Base-by-base conservation (phyloP, 2,329 filamentous ascomycete species). In the Coleophoma eucalyptorum region DNA sequence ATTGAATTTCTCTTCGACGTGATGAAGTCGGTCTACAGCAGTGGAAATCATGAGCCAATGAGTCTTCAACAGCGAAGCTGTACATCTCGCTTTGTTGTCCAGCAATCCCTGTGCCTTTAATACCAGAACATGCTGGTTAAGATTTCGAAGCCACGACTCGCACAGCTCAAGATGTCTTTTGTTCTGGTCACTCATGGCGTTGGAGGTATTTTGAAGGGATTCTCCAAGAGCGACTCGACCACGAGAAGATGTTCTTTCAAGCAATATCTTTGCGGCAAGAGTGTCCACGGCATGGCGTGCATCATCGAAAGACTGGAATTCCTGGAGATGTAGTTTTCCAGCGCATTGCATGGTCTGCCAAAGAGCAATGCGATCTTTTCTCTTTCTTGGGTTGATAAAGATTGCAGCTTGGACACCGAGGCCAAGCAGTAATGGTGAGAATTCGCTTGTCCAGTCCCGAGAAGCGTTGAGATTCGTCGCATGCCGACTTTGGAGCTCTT, bases 361-460 rank as follows among this genome's bases (percentile, higher is more conserved):
- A 12, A 60, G 55, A 5, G 51, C 43, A 26, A 49, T 49, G 3
- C 59, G 50, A 20, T 62, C 57, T 19, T 56, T 53, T 18, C 50
- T 49, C n/a, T 57, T 41, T 21, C 51, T 49, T 26, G 61, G 59
- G 44, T 61, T 60, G 26, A 60, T 55, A 38, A 63, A 61, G n/a
- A 55, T 55, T 3, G 56, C 59, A 19, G 58, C 59, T 53, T 62
- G 61, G 16, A 59, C 58, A n/a, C 62, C 62, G 5, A 64, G 45
- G 5, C 53, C 53, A 10, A 64, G 43, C 7, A 64, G 43, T 2
- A 60, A 47, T 12, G 60, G 59, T 3, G 58, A 50, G 37, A 62
- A 64, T 13, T 58, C 58, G 33, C 44, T 43, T 38, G 59, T 57
- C 49, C 59, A 63, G 50, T 59, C 54, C 16, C 53, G 48, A 32